Conservation (phyloP, 371 early-diverging fungal genomes). For the Nematocida displodere region DNA sequence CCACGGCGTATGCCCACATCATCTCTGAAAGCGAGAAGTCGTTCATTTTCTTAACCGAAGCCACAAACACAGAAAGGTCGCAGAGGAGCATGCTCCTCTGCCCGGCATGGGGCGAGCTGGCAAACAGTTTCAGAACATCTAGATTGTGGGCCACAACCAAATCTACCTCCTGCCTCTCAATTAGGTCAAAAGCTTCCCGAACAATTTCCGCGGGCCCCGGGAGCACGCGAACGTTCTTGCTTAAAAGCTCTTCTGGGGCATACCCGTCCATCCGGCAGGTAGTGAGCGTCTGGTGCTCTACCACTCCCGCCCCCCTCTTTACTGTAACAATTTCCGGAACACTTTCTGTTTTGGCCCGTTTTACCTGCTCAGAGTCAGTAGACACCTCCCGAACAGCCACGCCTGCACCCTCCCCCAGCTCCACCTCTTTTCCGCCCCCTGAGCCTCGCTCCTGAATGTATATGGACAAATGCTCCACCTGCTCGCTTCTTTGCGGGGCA, state of each 20-base stretch:
- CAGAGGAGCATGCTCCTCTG: constrained; percentile 14
- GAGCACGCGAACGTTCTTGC: neutral
- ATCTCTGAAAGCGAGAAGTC: constrained; percentile 28
- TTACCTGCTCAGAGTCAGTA: no score
- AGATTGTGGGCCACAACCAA: neutral
- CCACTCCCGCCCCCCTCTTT: neutral
- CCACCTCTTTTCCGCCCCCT: neutral
- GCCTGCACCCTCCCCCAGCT: neutral
- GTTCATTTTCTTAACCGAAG: constrained; percentile 27
- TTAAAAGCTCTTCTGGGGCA: neutral
- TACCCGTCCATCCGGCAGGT: neutral
- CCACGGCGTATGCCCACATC: neutral
- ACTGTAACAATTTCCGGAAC: neutral
- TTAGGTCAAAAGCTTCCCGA: constrained; percentile 34
- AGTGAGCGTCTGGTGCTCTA: neutral
- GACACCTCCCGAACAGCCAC: no score
- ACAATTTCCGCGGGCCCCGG: constrained; percentile 4
- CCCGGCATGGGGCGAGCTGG: neutral
- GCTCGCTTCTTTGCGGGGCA: neutral
- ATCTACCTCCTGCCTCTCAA: constrained; percentile 7
- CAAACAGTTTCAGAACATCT: neutral
- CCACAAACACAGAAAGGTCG: constrained; percentile 15
- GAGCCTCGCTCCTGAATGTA: neutral
- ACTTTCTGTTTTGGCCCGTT: neutral
- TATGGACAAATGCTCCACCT: neutral